Conservation (phyloP, 305 asterid species). For the Ilex paraguariensis region DNA sequence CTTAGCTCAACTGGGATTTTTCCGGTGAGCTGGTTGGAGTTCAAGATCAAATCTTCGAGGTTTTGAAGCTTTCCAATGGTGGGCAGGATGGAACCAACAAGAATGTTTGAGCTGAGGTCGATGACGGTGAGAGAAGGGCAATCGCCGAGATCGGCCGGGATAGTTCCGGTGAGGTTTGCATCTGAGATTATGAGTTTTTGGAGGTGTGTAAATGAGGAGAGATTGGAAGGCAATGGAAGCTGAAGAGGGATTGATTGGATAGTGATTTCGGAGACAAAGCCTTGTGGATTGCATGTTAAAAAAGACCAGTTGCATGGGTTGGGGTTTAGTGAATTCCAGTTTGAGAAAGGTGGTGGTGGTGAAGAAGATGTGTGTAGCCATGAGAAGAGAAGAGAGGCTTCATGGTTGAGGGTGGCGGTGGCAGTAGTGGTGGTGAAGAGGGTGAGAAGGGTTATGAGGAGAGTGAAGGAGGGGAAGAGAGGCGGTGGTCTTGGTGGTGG, state of each 20-base stretch:
- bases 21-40: conserved; percentile 38
- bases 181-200: conserved; percentile 32
- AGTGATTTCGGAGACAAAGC: conserved; percentile 28
- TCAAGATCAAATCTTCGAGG: conserved; percentile 33
- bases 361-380: conserved; percentile 27
- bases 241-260: conserved; percentile 27
- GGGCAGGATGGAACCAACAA: conserved; percentile 33
- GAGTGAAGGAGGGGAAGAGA: conserved; percentile 14
- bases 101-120: conserved; percentile 33
- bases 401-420: conserved; percentile 16
- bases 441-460: conserved; percentile 21
- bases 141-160: conserved; percentile 30
- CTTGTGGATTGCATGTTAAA: conserved; percentile 29
- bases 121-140: conserved; percentile 25
- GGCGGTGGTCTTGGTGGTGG: conserved; percentile 10
- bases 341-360: conserved; percentile 17
- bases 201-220: conserved; percentile 23
- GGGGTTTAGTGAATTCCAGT: conserved; percentile 22
- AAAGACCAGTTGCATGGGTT: conserved; percentile 39
- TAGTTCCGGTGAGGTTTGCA: conserved; percentile 40
- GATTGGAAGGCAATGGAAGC: conserved; percentile 30
- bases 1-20: conserved; percentile 36
- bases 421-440: conserved; percentile 8
- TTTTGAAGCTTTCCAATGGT: conserved; percentile 28
- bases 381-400: conserved; percentile 20